Conservation (phyloP, 352 stramenopile genomes). For the Thraustochytrium aureum region DNA sequence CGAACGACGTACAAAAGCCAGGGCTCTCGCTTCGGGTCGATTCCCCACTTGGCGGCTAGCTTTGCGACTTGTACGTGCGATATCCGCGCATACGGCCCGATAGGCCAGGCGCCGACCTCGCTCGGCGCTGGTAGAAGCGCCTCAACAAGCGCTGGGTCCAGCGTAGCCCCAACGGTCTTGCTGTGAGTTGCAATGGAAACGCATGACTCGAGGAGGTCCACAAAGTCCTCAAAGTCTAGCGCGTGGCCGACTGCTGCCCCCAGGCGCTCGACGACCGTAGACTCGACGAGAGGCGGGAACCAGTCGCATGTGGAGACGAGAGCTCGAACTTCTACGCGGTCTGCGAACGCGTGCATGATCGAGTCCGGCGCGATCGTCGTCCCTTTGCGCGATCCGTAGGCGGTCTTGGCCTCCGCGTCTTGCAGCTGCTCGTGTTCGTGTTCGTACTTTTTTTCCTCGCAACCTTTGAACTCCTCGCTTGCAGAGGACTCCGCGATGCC, state of each 20-base stretch:
- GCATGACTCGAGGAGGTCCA: conserved; percentile 39
- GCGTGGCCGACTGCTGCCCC: neutral
- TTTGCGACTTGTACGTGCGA: conserved; percentile 16
- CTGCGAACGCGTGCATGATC: conserved; percentile 7
- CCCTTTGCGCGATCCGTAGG: neutral
- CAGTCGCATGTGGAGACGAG: conserved; percentile 17
- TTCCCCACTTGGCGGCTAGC: neutral
- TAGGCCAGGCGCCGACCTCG: conserved; percentile 23
- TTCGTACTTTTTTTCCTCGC: too few species aligned
- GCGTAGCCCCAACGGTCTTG: neutral
- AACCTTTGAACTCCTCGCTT: too few species aligned
- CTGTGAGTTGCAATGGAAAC: neutral
- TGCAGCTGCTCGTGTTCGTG: neutral
- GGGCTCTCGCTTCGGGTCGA: neutral
- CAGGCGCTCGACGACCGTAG: neutral
- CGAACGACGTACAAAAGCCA: conserved; percentile 20
- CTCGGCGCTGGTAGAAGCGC: neutral
- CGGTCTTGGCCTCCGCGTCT: neutral
- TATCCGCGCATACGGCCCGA: neutral
- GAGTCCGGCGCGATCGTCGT: neutral
- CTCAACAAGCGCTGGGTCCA: neutral
- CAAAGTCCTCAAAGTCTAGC: conserved; percentile 42
- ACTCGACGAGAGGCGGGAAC: neutral
- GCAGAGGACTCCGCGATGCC: conserved; percentile 2
- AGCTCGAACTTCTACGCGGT: conserved; percentile 14